Base-by-base conservation (phyloP, 2,329 filamentous ascomycete species). In the Ciborinia camelliae region DNA sequence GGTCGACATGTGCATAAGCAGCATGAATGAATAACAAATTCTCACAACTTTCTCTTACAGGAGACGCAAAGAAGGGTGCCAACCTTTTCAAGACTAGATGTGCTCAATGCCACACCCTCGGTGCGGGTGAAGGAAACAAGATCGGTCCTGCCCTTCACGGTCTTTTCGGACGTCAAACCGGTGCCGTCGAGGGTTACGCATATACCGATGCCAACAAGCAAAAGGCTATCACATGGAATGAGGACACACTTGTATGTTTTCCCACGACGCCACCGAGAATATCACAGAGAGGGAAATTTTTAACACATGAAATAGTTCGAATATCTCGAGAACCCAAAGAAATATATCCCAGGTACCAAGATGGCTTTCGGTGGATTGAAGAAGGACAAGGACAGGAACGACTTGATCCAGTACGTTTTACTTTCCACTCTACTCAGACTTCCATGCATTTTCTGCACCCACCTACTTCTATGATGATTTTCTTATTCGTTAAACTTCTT, bases 241-340 rank as follows among this genome's bases (percentile, higher is more conserved):
- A 97, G 78, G 80, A 87, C 71, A 90, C 91, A 80, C 86, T 99
- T 75, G 90, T 94, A 86, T 66, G 86, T 78, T 62, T 26, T 18
- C 26, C 6, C 6, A 23, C 35, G 41, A 12, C 62, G 9, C 30
- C 20, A 15, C 26, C 35, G 32, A 14, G 37, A 66, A 48, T 32
- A 14, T n/a, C 20, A 8, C 4, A 14, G 0, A 18, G 8, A 37
- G 35, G 9, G 51, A 12, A 45, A 18, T 50, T 26, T 12, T 28
- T 50, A 26, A 53, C 41, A 41, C 20, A n/a, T 20, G 23, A 15
- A 23, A 20, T 12, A 93, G 91, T 98, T 97, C 82, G 86, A 89
- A 73, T 99, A 99, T 89, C 93, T 99, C 77, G 95, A 99, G 88
- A 98, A 98, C 90, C 95, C 95, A 83, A 99, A 99, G 90, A 98